These are phyloP conservation scores for Xylaria sp. DNA, from an alignment of 2,329 filamentous ascomycete genomes.

Conservation along the genomic window DNA sequence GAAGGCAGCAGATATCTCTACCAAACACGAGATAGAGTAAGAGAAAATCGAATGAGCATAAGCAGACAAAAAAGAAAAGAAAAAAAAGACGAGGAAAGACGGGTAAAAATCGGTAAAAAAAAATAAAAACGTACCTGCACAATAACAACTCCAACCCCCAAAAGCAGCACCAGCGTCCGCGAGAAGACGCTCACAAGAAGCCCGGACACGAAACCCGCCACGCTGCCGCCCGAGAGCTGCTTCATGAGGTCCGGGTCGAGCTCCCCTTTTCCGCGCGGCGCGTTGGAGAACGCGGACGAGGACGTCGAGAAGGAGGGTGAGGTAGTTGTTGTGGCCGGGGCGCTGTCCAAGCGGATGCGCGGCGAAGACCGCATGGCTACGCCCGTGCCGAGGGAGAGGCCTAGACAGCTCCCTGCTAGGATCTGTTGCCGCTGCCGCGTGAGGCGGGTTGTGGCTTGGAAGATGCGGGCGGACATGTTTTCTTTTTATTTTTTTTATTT, in stretches of 20 bases:
- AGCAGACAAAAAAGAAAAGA: background rate
- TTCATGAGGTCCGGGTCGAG: conserved; percentile 55
- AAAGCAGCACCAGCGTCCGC: conserved; percentile 73
- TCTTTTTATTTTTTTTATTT: background rate
- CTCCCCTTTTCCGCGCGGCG: conserved; percentile 24
- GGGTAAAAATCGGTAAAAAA: too few species aligned
- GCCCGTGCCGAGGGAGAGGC: conserved; percentile 51
- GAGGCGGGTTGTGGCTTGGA: conserved; percentile 32
- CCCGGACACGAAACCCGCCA: conserved; percentile 70
- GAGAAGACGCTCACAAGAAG: conserved; percentile 77
- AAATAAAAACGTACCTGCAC: conserved; percentile 63
- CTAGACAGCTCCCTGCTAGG: conserved; percentile 50
- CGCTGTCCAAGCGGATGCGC: conserved; percentile 40
- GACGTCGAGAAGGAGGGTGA: conserved; percentile 29
- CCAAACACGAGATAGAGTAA: conserved; percentile 1
- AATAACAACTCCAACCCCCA: conserved; percentile 72
- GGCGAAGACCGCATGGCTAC: conserved; percentile 39
- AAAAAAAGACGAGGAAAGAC: too few species aligned
- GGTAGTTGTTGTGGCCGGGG: background rate
- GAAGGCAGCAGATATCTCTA: background rate
- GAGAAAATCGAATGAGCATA: background rate
- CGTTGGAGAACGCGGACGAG: conserved; percentile 33
- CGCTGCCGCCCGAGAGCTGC: conserved; percentile 66
- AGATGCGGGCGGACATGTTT: conserved; percentile 43
- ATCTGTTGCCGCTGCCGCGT: conserved; percentile 43